Percentiles rank a stretch among this genome's conserved stretches.
These are phyloP conservation scores for Selaginella tamariscina DNA, from an alignment of 75 land plant species.

Conservation along the genomic window DNA sequence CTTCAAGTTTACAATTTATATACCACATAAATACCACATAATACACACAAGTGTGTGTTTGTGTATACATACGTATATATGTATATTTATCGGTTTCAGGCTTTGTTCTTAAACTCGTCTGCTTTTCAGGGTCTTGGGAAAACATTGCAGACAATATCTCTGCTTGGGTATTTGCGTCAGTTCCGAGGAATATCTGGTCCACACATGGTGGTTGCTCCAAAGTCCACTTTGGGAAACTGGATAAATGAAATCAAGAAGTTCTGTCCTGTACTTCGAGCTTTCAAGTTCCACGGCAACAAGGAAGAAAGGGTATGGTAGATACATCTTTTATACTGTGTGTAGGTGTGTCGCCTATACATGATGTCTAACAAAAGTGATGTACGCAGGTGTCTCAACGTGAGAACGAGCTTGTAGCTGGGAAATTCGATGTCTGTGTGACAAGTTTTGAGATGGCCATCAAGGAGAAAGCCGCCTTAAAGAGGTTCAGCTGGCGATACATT, in stretches of 20 bases:
- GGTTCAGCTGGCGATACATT: constrained; percentile 96
- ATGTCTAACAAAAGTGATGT: background rate
- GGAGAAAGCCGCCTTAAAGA: constrained; percentile 65
- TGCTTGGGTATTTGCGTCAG: constrained; percentile 86
- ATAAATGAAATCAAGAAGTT: constrained; percentile 95
- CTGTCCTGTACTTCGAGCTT: constrained; percentile 76
- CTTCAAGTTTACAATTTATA: too few relatives aligned
- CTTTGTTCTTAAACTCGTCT: background rate
- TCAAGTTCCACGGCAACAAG: constrained; percentile 93
- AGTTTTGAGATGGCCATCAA: constrained; percentile 99
- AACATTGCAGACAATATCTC: constrained; percentile 93
- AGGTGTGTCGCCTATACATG: too few relatives aligned
- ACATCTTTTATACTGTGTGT: constrained; percentile 1
- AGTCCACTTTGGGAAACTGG: constrained; percentile 98
- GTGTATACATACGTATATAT: too few relatives aligned
- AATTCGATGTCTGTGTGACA: constrained; percentile 96
- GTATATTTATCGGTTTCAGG: background rate
- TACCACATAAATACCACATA: too few relatives aligned
- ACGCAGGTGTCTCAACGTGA: constrained; percentile 71
- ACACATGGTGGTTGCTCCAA: constrained; percentile 98
- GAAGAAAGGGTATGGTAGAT: constrained; percentile 66
- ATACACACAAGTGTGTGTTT: too few relatives aligned
- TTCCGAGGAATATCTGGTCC: constrained; percentile 95
- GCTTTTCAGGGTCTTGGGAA: constrained; percentile 80
- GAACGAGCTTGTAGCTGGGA: constrained; percentile 68